Percentiles rank a stretch among this genome's conserved stretches.
Evolutionary conservation across 1,284 basidiomycete species (phyloP).

Genomic region (Cutaneotrichosporon spelunceum): DNA sequence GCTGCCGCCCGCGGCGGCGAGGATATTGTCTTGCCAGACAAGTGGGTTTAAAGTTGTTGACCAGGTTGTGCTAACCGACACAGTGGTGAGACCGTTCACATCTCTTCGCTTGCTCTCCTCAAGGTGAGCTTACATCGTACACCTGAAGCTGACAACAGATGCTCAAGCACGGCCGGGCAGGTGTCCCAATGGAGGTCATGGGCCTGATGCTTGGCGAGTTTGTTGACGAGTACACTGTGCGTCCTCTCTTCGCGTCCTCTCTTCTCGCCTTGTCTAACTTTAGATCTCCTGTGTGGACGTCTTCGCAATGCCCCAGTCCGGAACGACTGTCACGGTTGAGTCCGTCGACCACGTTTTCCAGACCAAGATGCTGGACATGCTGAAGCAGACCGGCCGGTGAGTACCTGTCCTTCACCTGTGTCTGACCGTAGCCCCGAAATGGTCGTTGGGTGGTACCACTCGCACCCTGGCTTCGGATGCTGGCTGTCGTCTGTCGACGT

Average conservation of each 20-base stretch:
- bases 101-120: constrained; percentile 85
- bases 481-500: constrained; percentile 99
- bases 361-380: constrained; percentile 97
- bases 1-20: constrained; percentile 25
- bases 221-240: constrained; percentile 94
- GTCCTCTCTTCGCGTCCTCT: not conserved
- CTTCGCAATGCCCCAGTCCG: constrained; percentile 99
- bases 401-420: constrained; percentile 34
- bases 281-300: constrained; percentile 85
- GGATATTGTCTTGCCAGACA: constrained; percentile 49
- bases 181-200: constrained; percentile 99
- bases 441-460: constrained; percentile 99
- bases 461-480: constrained; percentile 98
- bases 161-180: constrained; percentile 98
- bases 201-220: constrained; percentile 98
- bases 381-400: constrained; percentile 96
- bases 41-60: constrained; percentile 36
- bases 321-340: constrained; percentile 97
- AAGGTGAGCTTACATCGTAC: constrained; percentile 59
- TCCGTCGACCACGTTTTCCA: constrained; percentile 99
- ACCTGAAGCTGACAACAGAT: constrained; percentile 60
- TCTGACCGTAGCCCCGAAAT: constrained; percentile 75
- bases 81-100: constrained; percentile 87
- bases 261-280: not conserved
- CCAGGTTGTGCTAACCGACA: not conserved